Evolutionary conservation across 352 stramenopile species (phyloP).

Genomic region (Pythium rhizo-oryzae): DNA sequence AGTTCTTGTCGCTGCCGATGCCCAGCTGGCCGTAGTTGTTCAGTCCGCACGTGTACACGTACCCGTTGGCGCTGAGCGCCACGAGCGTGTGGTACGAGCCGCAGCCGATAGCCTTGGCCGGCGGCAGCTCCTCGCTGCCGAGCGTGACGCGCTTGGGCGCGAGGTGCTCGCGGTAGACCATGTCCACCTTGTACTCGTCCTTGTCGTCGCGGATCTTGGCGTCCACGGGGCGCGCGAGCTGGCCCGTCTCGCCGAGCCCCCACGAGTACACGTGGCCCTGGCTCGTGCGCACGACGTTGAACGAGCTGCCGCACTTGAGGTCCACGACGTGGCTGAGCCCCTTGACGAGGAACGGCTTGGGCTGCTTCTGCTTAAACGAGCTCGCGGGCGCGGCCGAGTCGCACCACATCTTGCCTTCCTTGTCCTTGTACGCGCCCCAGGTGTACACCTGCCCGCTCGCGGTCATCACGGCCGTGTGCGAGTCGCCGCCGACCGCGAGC

Average conservation of each 20-base stretch:
- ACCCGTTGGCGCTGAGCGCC: slow-evolving; percentile 55
- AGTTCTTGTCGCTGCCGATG: slow-evolving; percentile 87
- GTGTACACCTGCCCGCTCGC: slow-evolving; percentile 91
- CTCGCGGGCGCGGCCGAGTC: slow-evolving; percentile 62
- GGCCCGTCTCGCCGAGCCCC: slow-evolving; percentile 90
- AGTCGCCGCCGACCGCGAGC: slow-evolving; percentile 93
- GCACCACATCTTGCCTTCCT: slow-evolving; percentile 94
- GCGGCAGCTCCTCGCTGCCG: slow-evolving; percentile 46
- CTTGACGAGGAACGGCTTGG: slow-evolving; percentile 61
- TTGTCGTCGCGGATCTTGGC: slow-evolving; percentile 66
- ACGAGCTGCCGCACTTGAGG: slow-evolving; percentile 81
- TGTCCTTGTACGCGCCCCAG: slow-evolving; percentile 97
- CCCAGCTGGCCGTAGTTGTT: slow-evolving; percentile 98
- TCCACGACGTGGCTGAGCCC: slow-evolving; percentile 66
- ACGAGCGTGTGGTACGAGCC: slow-evolving; percentile 91
- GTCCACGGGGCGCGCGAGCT: slow-evolving; percentile 73
- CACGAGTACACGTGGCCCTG: slow-evolving; percentile 91
- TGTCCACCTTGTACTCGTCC: slow-evolving; percentile 71
- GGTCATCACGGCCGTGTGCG: slow-evolving; percentile 92
- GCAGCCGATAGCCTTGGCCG: slow-evolving; percentile 84
- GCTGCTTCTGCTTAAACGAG: slow-evolving; percentile 86
- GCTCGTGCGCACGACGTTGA: slow-evolving; percentile 86
- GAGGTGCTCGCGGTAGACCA: slow-evolving; percentile 84
- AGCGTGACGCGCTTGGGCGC: slow-evolving; percentile 71
- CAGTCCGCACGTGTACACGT: slow-evolving; percentile 92